Percentiles rank a stretch among this genome's conserved stretches.
Evolutionary conservation across 2,329 filamentous ascomycete species (phyloP).

Genomic region (Fusarium gaditjirri): DNA sequence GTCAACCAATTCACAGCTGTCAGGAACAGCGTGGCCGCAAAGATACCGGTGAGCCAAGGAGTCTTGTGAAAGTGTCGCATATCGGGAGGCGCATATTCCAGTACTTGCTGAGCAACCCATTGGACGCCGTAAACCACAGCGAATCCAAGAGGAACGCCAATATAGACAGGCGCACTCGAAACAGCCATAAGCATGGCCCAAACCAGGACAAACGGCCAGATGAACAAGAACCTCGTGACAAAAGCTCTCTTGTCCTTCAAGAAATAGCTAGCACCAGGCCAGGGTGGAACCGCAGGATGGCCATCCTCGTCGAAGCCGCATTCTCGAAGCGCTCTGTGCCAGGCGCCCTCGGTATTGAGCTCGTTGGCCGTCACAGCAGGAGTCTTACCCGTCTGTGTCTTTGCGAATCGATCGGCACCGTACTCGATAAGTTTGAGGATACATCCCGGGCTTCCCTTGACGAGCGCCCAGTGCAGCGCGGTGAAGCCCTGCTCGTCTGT

Average conservation of each 20-base stretch:
- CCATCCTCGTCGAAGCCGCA: constrained; percentile 86
- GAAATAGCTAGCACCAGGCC: constrained; percentile 77
- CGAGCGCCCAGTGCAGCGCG: constrained; percentile 94
- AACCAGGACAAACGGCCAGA: constrained; percentile 85
- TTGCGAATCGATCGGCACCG: constrained; percentile 90
- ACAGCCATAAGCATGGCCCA: constrained; percentile 77
- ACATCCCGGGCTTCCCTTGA: constrained; percentile 89
- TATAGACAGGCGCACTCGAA: constrained; percentile 77
- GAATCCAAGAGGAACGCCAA: constrained; percentile 78
- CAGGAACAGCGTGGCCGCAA: constrained; percentile 86
- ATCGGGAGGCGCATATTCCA: constrained; percentile 85
- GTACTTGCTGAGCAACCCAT: constrained; percentile 78
- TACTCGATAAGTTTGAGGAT: constrained; percentile 96
- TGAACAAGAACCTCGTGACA: constrained; percentile 86
- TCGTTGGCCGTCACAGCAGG: constrained; percentile 86
- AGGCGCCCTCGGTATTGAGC: constrained; percentile 85
- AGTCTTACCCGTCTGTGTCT: constrained; percentile 90
- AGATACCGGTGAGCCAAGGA: constrained; percentile 95
- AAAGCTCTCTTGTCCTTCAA: constrained; percentile 82
- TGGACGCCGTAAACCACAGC: constrained; percentile 77
- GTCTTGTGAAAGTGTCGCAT: constrained; percentile 93
- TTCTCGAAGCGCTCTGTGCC: constrained; percentile 84
- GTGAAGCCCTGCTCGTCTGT: constrained; percentile 94
- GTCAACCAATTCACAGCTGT: constrained; percentile 80
- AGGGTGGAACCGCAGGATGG: constrained; percentile 73